A percentile compares a stretch with the other conserved stretches of the same genome.
These are phyloP conservation scores for Thelonectria discophora DNA, from an alignment of 2,329 filamentous ascomycete genomes.

Conservation along the genomic window DNA sequence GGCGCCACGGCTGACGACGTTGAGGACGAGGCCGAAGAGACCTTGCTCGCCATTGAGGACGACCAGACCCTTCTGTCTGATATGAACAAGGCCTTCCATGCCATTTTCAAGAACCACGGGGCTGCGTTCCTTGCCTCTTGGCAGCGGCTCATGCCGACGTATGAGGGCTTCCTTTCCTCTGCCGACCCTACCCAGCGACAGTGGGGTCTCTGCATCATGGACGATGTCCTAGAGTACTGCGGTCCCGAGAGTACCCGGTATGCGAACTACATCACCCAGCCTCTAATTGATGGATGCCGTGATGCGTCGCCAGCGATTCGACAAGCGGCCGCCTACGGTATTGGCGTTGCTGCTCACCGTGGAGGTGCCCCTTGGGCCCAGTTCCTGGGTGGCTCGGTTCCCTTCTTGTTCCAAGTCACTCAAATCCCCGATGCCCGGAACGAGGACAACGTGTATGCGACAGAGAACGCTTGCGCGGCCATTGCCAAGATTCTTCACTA, in stretches of 20 bases:
- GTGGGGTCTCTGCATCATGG: constrained; percentile 99
- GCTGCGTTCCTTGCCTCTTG: constrained; percentile 84
- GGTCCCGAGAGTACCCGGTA: constrained; percentile 89
- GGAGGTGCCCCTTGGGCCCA: constrained; percentile 88
- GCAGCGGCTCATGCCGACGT: constrained; percentile 86
- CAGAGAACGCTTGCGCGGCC: constrained; percentile 95
- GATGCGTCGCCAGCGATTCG: constrained; percentile 90
- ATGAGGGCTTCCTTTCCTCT: constrained; percentile 84
- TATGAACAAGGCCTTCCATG: constrained; percentile 99
- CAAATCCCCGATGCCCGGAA: constrained; percentile 82
- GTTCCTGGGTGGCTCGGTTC: constrained; percentile 83
- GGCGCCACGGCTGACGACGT: constrained; percentile 81
- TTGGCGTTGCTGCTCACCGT: constrained; percentile 93
- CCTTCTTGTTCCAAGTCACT: constrained; percentile 84
- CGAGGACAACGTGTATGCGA: constrained; percentile 96
- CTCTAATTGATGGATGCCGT: constrained; percentile 84
- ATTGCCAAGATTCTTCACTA: constrained; percentile 97
- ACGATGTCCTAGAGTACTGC: constrained; percentile 97
- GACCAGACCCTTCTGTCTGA: constrained; percentile 96
- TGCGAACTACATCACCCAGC: constrained; percentile 84
- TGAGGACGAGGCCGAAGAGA: constrained; percentile 88
- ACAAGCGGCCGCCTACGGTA: constrained; percentile 94
- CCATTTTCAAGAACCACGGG: constrained; percentile 97
- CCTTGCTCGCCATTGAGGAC: constrained; percentile 91
- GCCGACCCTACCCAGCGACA: constrained; percentile 90